Base-by-base conservation (phyloP, 1,139 yeast species). In the Taphrina betulina region DNA sequence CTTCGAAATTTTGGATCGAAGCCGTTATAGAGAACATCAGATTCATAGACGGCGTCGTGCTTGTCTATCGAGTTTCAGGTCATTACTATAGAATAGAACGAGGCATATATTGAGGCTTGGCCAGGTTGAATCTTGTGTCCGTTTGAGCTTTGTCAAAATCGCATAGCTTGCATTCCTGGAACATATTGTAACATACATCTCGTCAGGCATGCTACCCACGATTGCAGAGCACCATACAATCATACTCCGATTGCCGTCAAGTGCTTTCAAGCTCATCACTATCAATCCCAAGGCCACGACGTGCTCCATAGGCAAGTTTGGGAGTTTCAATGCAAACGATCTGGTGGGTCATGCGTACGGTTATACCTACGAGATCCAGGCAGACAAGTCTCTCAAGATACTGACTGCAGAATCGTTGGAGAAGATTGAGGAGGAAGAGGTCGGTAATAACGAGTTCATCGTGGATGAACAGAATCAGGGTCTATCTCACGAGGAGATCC, bases 341-440 rank as follows among this genome's bases (percentile, higher is more conserved):
- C 78, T 92, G 14, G 67, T 92, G 34, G 96, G 96, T 1, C 83
- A 76, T 65, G 85, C 92, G 3, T 84, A 80, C 64, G 98, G 98
- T 1, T 90, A 85, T 64, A 81, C 95, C 0, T 92, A 92, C 70
- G 97, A 92, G 67, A 85, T 92, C 40, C 67, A 76, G 28, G 85
- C 80, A 48, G 82, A 80, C 60, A 72, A 74, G 58, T 71, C 73
- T 67, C 36, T 57, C 28, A 26, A 33, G n/a, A 35, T 45, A 62
- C 4, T 69, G 65, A 31, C 45, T 3, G 34, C 62, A 63, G 43
- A 37, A 3, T 19, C 45, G 19, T 22, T 33, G 26, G 37, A 40
- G 17, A 68, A 62, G 16, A 66, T 67, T 12, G 71, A 67, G 24
- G 76, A 70, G 53, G 70, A 65, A 28, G 60, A 75, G 75, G 72